Evolutionary conservation across 1,139 yeast genomes (phyloP).

Genomic region (Debaryomyces fabryi): DNA sequence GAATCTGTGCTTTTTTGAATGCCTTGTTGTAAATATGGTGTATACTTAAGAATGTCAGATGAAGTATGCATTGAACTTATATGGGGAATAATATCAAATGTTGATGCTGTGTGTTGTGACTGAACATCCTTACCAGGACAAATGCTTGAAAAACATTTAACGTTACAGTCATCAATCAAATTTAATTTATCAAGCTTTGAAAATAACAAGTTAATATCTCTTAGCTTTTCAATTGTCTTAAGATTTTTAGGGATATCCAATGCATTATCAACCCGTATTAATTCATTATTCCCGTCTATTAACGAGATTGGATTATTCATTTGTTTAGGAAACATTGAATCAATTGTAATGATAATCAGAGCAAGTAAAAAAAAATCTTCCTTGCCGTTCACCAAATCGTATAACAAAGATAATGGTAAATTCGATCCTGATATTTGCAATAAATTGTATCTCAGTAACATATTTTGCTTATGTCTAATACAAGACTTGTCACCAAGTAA

Average conservation of each 20-base stretch:
- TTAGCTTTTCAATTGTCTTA: neutral
- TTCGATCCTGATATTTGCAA: neutral
- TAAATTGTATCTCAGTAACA: neutral
- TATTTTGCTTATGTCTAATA: neutral
- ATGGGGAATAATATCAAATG: neutral
- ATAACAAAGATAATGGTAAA: neutral
- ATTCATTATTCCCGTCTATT: neutral
- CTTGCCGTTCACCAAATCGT: neutral
- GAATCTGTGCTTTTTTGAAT: neutral
- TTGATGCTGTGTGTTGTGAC: neutral
- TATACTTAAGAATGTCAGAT: neutral
- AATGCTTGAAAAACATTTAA: too few species aligned
- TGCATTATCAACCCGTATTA: neutral
- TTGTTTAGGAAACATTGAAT: neutral
- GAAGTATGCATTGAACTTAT: neutral
- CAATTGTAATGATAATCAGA: neutral
- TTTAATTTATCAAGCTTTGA: neutral
- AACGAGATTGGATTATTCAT: neutral
- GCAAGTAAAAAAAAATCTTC: neutral
- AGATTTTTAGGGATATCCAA: neutral
- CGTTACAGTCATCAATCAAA: neutral
- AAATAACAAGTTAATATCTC: neutral
- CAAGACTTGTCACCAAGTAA: neutral
- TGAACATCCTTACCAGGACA: neutral
- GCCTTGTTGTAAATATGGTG: neutral